Percentiles rank a stretch among this genome's conserved stretches.
These are phyloP conservation scores for Tetraselmis striata DNA, from an alignment of 139 green algal genomes.

Conservation along the genomic window DNA sequence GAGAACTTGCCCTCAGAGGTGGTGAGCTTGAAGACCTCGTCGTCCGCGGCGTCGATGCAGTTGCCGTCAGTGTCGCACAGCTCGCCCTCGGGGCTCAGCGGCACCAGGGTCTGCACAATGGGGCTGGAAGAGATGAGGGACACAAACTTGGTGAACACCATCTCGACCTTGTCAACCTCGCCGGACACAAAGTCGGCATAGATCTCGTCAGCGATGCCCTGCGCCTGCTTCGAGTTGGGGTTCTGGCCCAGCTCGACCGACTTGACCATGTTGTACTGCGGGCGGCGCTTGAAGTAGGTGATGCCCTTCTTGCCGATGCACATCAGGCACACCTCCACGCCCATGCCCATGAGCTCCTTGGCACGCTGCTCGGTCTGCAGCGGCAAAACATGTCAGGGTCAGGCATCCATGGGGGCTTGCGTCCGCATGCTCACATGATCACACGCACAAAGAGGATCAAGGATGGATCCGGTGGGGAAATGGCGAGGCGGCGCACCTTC, in stretches of 20 bases:
- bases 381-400: too few species aligned
- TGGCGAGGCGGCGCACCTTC: conserved; percentile 68
- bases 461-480: too few species aligned
- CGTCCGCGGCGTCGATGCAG: conserved; percentile 93
- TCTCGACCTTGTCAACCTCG: conserved; percentile 93
- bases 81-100: conserved; percentile 81
- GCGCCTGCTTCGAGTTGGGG: conserved; percentile 93
- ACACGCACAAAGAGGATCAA: too few species aligned
- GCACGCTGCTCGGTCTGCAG: conserved; percentile 73
- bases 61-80: conserved; percentile 91
- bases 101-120: conserved; percentile 92
- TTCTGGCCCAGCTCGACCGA: conserved; percentile 70
- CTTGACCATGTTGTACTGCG: conserved; percentile 76
- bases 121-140: conserved; percentile 88
- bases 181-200: conserved; percentile 91
- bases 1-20: conserved; percentile 76
- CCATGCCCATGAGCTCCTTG: conserved; percentile 76
- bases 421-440: too few species aligned
- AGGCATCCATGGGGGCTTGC: too few species aligned
- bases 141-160: conserved; percentile 98
- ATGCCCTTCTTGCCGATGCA: conserved; percentile 89
- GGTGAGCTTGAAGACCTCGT: conserved; percentile 98
- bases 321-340: conserved; percentile 77
- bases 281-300: conserved; percentile 83
- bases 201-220: conserved; percentile 94